phyloP scores from a whole-genome alignment of 495 filamentous ascomycete species.

The Lasiosphaeris hirsuta region DNA sequence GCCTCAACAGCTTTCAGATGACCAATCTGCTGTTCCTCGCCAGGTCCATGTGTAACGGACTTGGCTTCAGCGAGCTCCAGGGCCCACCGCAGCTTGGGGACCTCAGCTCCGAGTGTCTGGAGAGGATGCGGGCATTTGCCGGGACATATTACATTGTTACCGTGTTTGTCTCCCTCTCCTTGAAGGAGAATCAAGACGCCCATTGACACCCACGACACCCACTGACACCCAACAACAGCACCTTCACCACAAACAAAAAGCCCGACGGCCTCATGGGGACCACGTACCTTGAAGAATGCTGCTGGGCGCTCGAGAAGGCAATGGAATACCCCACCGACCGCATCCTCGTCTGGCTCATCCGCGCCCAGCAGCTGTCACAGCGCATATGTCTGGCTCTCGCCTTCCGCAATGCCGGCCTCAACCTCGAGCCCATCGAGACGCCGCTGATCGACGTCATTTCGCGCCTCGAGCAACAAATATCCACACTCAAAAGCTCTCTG shows the following conservation, averaged over 20 bases:
- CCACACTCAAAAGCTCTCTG: conserved; percentile 13
- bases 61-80: conserved; percentile 19
- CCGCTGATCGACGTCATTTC: conserved; percentile 20
- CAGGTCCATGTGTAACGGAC: conserved; percentile 21
- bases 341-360: conserved; percentile 26
- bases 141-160: conserved; percentile 35
- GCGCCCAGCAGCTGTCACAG: conserved; percentile 28
- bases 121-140: conserved; percentile 29
- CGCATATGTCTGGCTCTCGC: conserved; percentile 23
- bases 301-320: conserved; percentile 17
- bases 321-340: conserved; percentile 26
- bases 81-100: not conserved
- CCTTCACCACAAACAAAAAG: conserved; percentile 33
- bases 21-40: conserved; percentile 31
- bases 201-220: not conserved
- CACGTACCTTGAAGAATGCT: conserved; percentile 22
- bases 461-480: conserved; percentile 22
- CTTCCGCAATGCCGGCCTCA: conserved; percentile 7
- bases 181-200: no score
- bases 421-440: conserved; percentile 8
- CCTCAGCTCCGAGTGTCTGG: conserved; percentile 16
- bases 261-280: conserved; percentile 31
- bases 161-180: conserved; percentile 16
- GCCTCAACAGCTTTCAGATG: conserved; percentile 29
- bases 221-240: conserved; percentile 7